Percentiles rank a stretch among this genome's conserved stretches.
Evolutionary conservation across 169 alveolate genomes (phyloP).

Genomic region (Babesia ovata): DNA sequence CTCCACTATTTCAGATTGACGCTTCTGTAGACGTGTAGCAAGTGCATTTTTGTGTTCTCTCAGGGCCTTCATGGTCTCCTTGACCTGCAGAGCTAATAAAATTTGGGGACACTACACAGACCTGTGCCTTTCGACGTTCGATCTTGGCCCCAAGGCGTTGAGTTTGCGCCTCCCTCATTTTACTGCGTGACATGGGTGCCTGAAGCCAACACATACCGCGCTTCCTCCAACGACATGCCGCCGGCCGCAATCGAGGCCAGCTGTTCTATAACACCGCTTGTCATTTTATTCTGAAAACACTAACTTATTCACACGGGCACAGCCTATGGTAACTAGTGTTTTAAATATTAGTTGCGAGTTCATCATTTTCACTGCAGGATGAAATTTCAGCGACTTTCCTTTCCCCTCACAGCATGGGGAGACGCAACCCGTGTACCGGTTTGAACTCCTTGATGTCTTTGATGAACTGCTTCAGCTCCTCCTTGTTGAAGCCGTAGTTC

Average conservation of each 20-base stretch:
- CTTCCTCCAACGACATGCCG: background rate
- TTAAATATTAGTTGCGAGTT: background rate
- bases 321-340: background rate
- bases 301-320: background rate
- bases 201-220: conserved; percentile 12
- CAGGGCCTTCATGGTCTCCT: conserved; percentile 23
- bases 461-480: conserved; percentile 51
- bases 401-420: conserved; percentile 38
- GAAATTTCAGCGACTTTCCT: conserved; percentile 4
- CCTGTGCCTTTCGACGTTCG: conserved; percentile 5
- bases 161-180: background rate
- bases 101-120: background rate
- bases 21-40: conserved; percentile 1
- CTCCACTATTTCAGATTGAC: conserved; percentile 27
- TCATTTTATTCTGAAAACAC: background rate
- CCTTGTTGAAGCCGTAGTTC: conserved; percentile 17
- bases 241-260: conserved; percentile 16
- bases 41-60: conserved; percentile 13
- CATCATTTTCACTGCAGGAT: background rate
- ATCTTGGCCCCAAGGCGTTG: background rate
- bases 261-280: background rate
- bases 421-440: conserved; percentile 58
- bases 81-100: conserved; percentile 9
- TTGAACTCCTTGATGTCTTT: conserved; percentile 39
- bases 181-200: background rate